These are phyloP conservation scores for Gonapodya prolifera DNA, from an alignment of 192 early-diverging fungal species.

Conservation along the genomic window DNA sequence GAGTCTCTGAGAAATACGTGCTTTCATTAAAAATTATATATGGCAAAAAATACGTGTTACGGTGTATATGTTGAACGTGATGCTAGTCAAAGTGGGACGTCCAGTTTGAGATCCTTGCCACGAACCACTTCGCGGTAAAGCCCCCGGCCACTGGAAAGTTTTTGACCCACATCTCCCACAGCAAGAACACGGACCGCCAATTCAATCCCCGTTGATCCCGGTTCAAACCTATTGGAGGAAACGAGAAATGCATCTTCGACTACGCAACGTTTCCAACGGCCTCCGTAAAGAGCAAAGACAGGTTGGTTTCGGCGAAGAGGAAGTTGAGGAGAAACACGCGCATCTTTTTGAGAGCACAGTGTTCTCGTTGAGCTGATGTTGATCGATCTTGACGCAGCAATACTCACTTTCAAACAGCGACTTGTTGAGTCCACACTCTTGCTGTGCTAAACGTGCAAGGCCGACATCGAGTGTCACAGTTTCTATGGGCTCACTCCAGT, in stretches of 20 bases:
- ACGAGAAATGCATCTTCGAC: not conserved
- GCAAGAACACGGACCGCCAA: not conserved
- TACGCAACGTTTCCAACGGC: not conserved
- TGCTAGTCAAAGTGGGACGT: not conserved
- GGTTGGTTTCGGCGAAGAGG: not conserved
- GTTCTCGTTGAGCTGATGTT: no score
- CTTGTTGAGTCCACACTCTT: not conserved
- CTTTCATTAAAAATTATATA: not conserved
- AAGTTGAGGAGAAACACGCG: not conserved
- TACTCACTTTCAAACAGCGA: not conserved
- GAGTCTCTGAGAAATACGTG: slow-evolving; percentile 27
- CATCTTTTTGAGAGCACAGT: not conserved
- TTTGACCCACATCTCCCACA: not conserved
- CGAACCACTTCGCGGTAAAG: not conserved
- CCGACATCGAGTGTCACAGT: not conserved
- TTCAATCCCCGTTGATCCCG: not conserved
- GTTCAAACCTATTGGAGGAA: not conserved
- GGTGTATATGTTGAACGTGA: not conserved
- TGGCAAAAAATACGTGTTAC: not conserved
- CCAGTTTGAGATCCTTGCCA: not conserved
- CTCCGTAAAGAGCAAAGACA: not conserved
- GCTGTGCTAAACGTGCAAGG: not conserved
- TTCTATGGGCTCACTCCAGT: no score
- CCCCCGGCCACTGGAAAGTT: not conserved
- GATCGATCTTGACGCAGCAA: no score